phyloP scores from a whole-genome alignment of 2,329 filamentous ascomycete species.

The Penicillium sp. region DNA sequence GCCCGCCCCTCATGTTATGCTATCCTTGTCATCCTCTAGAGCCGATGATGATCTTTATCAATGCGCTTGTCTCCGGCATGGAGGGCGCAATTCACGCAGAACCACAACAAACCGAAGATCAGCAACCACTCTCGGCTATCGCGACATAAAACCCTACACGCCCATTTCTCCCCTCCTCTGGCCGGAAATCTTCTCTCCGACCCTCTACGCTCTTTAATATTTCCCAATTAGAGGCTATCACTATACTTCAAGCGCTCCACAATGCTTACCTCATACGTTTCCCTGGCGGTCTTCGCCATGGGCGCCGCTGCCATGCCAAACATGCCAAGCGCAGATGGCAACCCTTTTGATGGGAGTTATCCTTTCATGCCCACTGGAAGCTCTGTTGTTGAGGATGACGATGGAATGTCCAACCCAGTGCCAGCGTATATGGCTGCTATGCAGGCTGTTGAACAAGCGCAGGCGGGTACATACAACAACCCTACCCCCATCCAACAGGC shows the following conservation, averaged over 20 bases:
- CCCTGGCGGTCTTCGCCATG: slow-evolving; percentile 33
- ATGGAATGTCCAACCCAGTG: slow-evolving; percentile 16
- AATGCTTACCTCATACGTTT: slow-evolving; percentile 26
- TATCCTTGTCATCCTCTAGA: slow-evolving; percentile 11
- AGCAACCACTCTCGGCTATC: neutral
- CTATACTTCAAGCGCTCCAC: slow-evolving; percentile 3
- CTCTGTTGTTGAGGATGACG: slow-evolving; percentile 13
- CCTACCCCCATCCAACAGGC: slow-evolving; percentile 1
- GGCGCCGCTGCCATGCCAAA: slow-evolving; percentile 29
- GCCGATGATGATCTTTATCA: slow-evolving; percentile 18
- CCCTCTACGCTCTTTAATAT: slow-evolving; percentile 16
- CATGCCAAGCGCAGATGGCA: slow-evolving; percentile 7
- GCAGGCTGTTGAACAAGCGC: slow-evolving; percentile 10
- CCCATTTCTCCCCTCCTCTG: slow-evolving; percentile 8
- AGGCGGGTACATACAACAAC: slow-evolving; percentile 6
- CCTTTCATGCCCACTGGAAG: slow-evolving; percentile 16
- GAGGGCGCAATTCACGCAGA: slow-evolving; percentile 7
- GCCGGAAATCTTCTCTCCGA: slow-evolving; percentile 12
- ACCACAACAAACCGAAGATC: slow-evolving; percentile 17
- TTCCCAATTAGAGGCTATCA: neutral
- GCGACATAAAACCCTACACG: slow-evolving; percentile 18
- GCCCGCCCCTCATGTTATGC: slow-evolving; percentile 16
- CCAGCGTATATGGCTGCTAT: slow-evolving; percentile 19
- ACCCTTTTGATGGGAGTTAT: slow-evolving; percentile 16
- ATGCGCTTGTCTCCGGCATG: slow-evolving; percentile 19